phyloP scores from a whole-genome alignment of 2,329 filamentous ascomycete species.

The Cladobotryum protrusum region DNA sequence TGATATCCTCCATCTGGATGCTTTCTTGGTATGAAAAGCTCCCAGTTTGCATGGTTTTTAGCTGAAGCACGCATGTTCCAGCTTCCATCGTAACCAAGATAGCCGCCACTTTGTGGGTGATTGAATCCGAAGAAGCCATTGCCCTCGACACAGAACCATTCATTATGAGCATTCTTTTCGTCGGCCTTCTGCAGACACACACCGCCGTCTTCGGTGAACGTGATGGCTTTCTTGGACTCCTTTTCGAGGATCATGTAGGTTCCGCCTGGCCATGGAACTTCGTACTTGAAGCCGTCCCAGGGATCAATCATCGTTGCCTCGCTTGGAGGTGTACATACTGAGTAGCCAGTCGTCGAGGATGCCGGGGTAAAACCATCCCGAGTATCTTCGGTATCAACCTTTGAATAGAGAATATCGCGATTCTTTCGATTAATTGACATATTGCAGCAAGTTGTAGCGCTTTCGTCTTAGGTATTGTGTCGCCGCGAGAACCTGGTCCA shows the following conservation, averaged over 20 bases:
- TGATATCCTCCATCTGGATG: constrained; percentile 9
- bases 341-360: too few species aligned
- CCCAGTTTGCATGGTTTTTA: neutral
- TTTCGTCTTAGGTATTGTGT: too few species aligned
- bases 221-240: neutral
- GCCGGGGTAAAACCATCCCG: too few species aligned
- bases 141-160: neutral
- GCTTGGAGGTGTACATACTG: neutral
- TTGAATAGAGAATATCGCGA: too few species aligned
- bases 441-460: too few species aligned
- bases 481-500: too few species aligned
- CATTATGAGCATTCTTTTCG: neutral
- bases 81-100: constrained; percentile 2
- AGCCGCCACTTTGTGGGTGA: neutral
- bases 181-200: too few species aligned
- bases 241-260: neutral
- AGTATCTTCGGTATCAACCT: too few species aligned
- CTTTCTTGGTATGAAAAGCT: neutral
- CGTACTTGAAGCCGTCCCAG: neutral
- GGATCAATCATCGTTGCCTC: neutral
- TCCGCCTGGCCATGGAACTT: neutral
- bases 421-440: too few species aligned
- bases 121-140: neutral
- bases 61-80: neutral
- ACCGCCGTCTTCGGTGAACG: neutral